Evolutionary conservation across 192 early-diverging fungal genomes (phyloP).

Genomic region (Podila epicladia): DNA sequence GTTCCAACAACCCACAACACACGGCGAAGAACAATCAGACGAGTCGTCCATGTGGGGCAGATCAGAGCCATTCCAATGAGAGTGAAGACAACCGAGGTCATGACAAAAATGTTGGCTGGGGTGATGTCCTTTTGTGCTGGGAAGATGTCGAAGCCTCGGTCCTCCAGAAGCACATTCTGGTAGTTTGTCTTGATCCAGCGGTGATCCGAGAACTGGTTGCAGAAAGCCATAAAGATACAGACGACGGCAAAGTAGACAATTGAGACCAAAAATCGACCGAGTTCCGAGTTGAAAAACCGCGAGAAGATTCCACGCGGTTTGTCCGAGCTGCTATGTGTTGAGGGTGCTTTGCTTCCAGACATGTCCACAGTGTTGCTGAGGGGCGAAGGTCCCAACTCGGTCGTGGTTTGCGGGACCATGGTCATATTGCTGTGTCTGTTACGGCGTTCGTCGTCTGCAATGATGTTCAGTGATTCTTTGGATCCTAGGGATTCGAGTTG

Average conservation of each 20-base stretch:
- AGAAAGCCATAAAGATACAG: constrained; percentile 47
- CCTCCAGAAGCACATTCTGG: constrained; percentile 28
- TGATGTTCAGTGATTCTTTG: constrained; percentile 5
- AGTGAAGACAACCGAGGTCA: constrained; percentile 50
- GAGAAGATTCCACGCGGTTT: neutral
- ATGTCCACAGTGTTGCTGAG: constrained; percentile 1
- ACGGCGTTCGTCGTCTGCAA: neutral
- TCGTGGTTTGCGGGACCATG: constrained; percentile 5
- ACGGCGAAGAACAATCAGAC: constrained; percentile 44
- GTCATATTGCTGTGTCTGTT: constrained; percentile 29
- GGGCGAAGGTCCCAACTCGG: neutral
- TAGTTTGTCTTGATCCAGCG: constrained; percentile 42
- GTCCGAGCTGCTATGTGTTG: neutral
- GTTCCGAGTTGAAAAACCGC: constrained; percentile 39
- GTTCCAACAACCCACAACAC: constrained; percentile 47
- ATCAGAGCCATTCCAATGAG: constrained; percentile 34
- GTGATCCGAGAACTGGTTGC: constrained; percentile 53
- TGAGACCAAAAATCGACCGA: constrained; percentile 20
- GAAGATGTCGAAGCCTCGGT: constrained; percentile 50
- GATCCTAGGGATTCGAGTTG: constrained; percentile 30
- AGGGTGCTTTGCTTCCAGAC: neutral
- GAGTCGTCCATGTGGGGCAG: constrained; percentile 32
- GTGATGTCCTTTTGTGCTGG: constrained; percentile 27
- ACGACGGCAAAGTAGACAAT: constrained; percentile 34
- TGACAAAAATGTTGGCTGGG: constrained; percentile 48